Evolutionary conservation across 345 rosid species (phyloP), one percentile per base, ranked within the genome.

Genomic region (Salix viminalis): DNA sequence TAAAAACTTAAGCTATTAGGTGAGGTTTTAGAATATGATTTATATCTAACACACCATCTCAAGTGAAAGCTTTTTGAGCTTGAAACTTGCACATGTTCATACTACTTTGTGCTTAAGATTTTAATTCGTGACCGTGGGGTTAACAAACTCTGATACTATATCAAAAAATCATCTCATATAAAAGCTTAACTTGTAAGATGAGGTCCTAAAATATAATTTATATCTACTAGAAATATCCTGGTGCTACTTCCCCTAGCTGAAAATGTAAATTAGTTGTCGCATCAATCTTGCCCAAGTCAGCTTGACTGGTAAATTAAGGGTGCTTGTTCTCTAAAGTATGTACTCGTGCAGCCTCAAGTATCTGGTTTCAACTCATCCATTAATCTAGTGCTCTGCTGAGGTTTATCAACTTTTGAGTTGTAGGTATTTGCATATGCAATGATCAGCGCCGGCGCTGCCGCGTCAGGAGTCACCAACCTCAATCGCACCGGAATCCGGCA

Each of bases 361-460:
- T 39, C 10, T 15, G 5, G 48, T 37, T 36, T 67, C 46, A 19
- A 2, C 23, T 19, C 42, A 9, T 50, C 44, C 44, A 52, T 26
- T 23, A 37, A 18, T 24, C 21, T 0, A 16, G 7, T 65, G 34
- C 26, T 19, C 14, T 48, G 8, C 21, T 28, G 16, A 48, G 74
- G 19, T 54, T 75, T n/a, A 70, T n/a, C 12, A 58, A 71, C 13
- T 3, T 30, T 44, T 37, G 18, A 41, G 23, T 52, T 64, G 77
- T 87, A 93, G 97, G 83, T 90, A 70, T 85, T 92, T 34, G 87
- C 95, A 1, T 90, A 88, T 67, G 88, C 85, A 65, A 81, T 84
- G 92, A 73, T 87, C 75, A 88, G 97, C 68, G 97, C 94, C 2
- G 97, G 91, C 7, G 89, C 97, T 21, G 96, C 99, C 36, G 88